Evolutionary conservation across 306 rosid species (phyloP).

Genomic region (Lablab purpureus): DNA sequence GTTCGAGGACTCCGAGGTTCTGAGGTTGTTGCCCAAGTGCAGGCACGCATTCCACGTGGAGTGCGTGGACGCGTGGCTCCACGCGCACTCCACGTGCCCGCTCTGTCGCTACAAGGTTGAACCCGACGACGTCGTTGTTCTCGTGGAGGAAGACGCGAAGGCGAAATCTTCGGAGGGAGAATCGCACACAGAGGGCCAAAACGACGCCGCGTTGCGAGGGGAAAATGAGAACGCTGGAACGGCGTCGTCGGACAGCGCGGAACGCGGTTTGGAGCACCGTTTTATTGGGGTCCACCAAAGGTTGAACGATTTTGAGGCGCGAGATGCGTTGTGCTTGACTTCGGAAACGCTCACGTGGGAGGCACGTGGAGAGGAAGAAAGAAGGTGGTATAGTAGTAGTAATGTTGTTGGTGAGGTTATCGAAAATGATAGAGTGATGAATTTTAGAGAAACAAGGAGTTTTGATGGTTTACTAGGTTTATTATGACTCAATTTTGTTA

Average conservation of each 20-base stretch:
- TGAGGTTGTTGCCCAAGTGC: slow-evolving; percentile 79
- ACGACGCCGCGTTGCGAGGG: not conserved
- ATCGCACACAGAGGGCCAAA: not conserved
- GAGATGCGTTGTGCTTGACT: slow-evolving; percentile 59
- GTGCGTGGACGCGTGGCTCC: slow-evolving; percentile 82
- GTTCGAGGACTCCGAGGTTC: slow-evolving; percentile 64
- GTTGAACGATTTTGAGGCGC: slow-evolving; percentile 69
- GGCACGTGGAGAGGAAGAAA: not conserved
- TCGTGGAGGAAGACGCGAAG: not conserved
- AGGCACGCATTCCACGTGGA: slow-evolving; percentile 54
- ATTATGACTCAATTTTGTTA: not conserved
- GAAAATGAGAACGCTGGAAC: not conserved
- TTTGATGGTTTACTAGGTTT: not conserved
- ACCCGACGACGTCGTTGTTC: slow-evolving; percentile 27
- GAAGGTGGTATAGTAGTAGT: not conserved
- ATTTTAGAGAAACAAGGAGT: not conserved
- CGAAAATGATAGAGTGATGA: not conserved
- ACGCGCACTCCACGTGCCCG: slow-evolving; percentile 78
- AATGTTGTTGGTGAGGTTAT: too few relatives aligned
- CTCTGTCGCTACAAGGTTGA: slow-evolving; percentile 68
- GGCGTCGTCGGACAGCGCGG: slow-evolving; percentile 1
- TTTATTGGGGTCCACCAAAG: slow-evolving; percentile 52
- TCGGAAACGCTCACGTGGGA: slow-evolving; percentile 62
- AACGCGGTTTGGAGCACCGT: slow-evolving; percentile 61
- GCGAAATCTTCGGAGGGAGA: too few relatives aligned